Evolutionary conservation across 2,329 filamentous ascomycete genomes (phyloP).

Genomic region (Blastomyces emzantsi): DNA sequence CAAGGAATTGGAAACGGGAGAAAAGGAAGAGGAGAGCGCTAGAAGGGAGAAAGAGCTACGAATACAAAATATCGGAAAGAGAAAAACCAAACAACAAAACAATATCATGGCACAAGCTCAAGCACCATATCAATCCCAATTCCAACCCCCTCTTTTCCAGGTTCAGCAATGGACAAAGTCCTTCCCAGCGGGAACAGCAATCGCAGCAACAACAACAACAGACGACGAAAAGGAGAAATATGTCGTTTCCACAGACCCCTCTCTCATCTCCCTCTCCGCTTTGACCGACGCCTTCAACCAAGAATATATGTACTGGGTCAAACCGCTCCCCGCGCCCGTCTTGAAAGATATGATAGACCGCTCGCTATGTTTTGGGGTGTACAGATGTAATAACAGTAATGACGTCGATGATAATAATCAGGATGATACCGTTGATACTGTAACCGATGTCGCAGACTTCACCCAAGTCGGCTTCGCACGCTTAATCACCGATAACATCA

Average conservation of each 20-base stretch:
- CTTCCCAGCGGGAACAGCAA: neutral
- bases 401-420: neutral
- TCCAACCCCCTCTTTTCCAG: neutral
- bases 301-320: constrained; percentile 55
- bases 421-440: neutral
- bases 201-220: neutral
- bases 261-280: constrained; percentile 45
- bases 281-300: constrained; percentile 49
- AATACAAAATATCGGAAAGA: neutral
- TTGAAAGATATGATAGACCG: constrained; percentile 48
- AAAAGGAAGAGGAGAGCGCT: neutral
- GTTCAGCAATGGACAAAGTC: neutral
- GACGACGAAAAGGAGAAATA: constrained; percentile 36
- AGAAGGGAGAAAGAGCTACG: neutral
- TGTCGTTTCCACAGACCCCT: constrained; percentile 53
- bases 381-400: constrained; percentile 22
- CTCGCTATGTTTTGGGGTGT: constrained; percentile 54
- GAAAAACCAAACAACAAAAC: neutral
- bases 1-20: too few species aligned
- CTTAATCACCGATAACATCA: constrained; percentile 60
- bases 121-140: neutral
- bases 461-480: constrained; percentile 51
- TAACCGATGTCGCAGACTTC: constrained; percentile 10
- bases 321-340: constrained; percentile 40
- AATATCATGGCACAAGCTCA: neutral